Conservation (phyloP, 1,284 basidiomycete species). For the Flammula alnicola region DNA sequence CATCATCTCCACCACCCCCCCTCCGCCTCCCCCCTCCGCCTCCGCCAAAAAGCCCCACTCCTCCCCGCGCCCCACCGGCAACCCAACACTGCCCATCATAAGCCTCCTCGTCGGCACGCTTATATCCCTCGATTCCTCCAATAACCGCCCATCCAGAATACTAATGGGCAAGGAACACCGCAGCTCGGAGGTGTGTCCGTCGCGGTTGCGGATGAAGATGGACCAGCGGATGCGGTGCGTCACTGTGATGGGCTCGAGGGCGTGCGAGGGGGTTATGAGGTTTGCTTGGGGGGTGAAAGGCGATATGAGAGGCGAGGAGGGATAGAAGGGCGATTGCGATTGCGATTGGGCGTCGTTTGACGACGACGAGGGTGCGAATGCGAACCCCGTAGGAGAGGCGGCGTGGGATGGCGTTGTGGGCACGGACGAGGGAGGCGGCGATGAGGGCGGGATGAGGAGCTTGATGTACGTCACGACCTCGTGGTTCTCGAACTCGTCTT, state of each 20-base stretch:
- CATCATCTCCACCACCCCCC: constrained; percentile 10
- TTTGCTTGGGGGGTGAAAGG: constrained; percentile 1
- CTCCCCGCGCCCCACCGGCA: constrained; percentile 27
- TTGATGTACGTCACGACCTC: constrained; percentile 27
- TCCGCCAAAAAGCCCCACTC: neutral
- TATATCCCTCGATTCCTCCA: constrained; percentile 74
- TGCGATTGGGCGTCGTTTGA: neutral
- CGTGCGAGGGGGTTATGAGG: constrained; percentile 59
- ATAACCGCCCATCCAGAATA: constrained; percentile 74
- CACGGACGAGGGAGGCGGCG: neutral
- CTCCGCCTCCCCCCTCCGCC: constrained; percentile 9
- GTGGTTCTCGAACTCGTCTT: constrained; percentile 20
- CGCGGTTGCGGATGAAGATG: constrained; percentile 81
- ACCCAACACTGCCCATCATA: constrained; percentile 38
- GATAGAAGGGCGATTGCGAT: neutral
- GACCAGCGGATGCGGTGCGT: constrained; percentile 78
- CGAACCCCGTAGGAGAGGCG: no score
- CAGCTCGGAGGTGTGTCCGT: constrained; percentile 89
- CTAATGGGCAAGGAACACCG: constrained; percentile 89
- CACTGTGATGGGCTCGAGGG: constrained; percentile 73
- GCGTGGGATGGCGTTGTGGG: constrained; percentile 2
- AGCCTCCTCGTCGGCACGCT: constrained; percentile 74
- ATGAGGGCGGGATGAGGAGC: constrained; percentile 19
- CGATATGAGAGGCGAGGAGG: neutral
- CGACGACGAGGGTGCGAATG: neutral